These are phyloP conservation scores for Plectranthus barbatus DNA, from an alignment of 257 asterid species.

Conservation along the genomic window DNA sequence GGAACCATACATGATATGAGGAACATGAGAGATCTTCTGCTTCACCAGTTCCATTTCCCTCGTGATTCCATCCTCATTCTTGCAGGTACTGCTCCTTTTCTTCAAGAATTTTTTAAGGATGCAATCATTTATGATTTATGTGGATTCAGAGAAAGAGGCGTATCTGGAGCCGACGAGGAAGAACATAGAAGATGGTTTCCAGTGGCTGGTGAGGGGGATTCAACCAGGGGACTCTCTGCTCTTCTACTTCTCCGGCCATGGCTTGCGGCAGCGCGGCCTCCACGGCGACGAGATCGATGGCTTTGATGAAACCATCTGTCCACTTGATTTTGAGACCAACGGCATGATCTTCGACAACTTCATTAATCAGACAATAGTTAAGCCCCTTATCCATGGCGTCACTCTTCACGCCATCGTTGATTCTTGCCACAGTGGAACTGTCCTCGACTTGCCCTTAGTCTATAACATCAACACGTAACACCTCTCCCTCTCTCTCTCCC, in stretches of 20 bases:
- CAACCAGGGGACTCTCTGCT: conserved; percentile 29
- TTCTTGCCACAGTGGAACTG: conserved; percentile 78
- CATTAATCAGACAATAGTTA: conserved; percentile 40
- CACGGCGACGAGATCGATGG: conserved; percentile 31
- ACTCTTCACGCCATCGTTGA: conserved; percentile 67
- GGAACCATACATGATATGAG: conserved; percentile 43
- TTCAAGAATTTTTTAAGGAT: no score
- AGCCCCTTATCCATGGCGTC: conserved; percentile 42
- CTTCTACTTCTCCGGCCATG: conserved; percentile 34
- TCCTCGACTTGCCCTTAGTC: conserved; percentile 53
- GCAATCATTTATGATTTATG: no score
- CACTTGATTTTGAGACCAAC: conserved; percentile 44
- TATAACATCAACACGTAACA: conserved; percentile 31
- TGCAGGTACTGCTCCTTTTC: conserved; percentile 3
- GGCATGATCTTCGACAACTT: conserved; percentile 55
- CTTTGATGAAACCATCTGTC: conserved; percentile 37
- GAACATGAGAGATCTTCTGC: conserved; percentile 36
- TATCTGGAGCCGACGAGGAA: conserved; percentile 41
- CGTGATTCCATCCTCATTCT: no score
- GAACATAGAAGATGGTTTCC: conserved; percentile 24
- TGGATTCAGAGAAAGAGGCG: conserved; percentile 33
- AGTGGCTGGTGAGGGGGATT: conserved; percentile 28
- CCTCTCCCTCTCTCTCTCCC: not conserved
- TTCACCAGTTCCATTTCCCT: no score
- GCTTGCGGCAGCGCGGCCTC: conserved; percentile 13